Base-by-base conservation (phyloP, 257 asterid genomes). In the Eucommia ulmoides region DNA sequence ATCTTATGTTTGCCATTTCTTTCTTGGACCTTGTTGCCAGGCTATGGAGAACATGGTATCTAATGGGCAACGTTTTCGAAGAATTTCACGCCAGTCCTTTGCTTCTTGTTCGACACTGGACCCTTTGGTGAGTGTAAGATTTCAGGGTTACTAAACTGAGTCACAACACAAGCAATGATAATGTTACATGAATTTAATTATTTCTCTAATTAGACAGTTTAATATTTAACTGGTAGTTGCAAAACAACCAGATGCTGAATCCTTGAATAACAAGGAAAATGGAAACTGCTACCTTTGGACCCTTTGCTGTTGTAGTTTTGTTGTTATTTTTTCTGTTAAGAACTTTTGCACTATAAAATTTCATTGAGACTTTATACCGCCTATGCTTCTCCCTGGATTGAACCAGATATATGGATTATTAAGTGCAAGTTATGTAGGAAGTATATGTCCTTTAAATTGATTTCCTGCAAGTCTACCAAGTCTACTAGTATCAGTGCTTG, bases 71-170 rank as follows among this genome's bases (percentile, higher is more conserved):
- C 95, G 95, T 19, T 91, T 91, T 53, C 78, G 80, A 60, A 81
- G 81, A 72, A 73, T 86, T 59, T 84, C 87, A 0, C 85, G 92
- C 20, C 81, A 76, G 19, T 70, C 87, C 7, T 63, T 71, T 47
- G 76, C 92, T 24, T 76, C 73, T 56, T 66, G 81, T 73, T 64
- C 73, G 72, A 85, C 69, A 68, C 64, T 83, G 75, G 96, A 91
- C 69, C 95, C 96, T 0, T 63, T 79, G 79, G 99, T 91, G 68
- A 77, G 96, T 75, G 60, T 53, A 44, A 23, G 48, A 16, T 16
- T 6, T 14, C 38, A 1, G 11, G 5, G 11, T 35, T 1, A 35
- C 3, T 35, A 35, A 9, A n/a, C n/a, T n/a, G n/a, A 29, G 7
- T 29, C 8, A 29, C 20, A 6, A 8, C 3, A 42, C 17, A 42